Conservation (phyloP, 2,329 filamentous ascomycete genomes). For the Xylariales sp. region DNA sequence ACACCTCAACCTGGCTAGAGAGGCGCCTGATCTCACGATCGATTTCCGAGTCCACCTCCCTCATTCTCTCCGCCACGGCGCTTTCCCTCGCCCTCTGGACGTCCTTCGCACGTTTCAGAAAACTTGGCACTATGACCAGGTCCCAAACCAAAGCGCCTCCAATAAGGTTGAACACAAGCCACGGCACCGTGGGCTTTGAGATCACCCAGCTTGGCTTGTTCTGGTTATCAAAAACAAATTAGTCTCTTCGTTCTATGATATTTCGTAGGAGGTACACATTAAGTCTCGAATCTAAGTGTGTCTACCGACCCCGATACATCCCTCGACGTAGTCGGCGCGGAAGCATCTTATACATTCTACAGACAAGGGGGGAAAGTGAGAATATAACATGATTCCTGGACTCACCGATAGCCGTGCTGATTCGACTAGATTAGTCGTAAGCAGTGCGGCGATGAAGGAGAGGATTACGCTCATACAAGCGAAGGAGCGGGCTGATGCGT, state of each 20-base stretch:
- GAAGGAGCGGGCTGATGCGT: conserved; percentile 34
- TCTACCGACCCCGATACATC: too few species aligned
- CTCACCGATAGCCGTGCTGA: conserved; percentile 40
- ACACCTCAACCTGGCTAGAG: conserved; percentile 43
- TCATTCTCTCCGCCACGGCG: conserved; percentile 15
- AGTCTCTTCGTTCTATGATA: too few species aligned
- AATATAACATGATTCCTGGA: too few species aligned
- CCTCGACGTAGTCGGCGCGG: too few species aligned
- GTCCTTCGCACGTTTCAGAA: conserved; percentile 37
- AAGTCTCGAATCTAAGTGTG: too few species aligned
- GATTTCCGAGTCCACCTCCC: conserved; percentile 23
- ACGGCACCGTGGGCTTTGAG: conserved; percentile 30
- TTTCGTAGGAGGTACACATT: too few species aligned
- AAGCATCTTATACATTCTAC: too few species aligned
- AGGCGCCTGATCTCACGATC: conserved; percentile 33
- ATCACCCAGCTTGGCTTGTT: conserved; percentile 27
- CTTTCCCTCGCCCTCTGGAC: conserved; percentile 24
- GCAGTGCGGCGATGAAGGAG: conserved; percentile 39
- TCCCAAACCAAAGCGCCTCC: conserved; percentile 49
- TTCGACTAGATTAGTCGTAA: conserved; percentile 47
- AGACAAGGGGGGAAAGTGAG: too few species aligned
- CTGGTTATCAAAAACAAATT: too few species aligned
- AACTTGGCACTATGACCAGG: conserved; percentile 45
- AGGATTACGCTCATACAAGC: conserved; percentile 39
- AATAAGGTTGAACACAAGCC: conserved; percentile 44